These are phyloP conservation scores for Prosopis cineraria DNA, from an alignment of 306 rosid genomes.

Conservation along the genomic window DNA sequence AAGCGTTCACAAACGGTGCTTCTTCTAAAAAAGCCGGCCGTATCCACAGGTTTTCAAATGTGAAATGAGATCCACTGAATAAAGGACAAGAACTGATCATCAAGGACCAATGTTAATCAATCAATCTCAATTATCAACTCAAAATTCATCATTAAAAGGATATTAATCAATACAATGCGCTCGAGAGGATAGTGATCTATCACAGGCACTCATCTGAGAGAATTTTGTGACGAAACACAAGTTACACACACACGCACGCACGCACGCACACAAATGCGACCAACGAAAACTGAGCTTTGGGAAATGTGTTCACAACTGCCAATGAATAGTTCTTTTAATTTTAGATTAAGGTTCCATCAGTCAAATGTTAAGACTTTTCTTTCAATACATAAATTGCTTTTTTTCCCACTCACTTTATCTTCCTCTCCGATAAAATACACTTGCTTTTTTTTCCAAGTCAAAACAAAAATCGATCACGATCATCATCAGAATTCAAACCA, in stretches of 20 bases:
- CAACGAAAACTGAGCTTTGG: constrained; percentile 42
- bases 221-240: constrained; percentile 1
- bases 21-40: constrained; percentile 34
- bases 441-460: constrained; percentile 46
- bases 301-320: constrained; percentile 66
- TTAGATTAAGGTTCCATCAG: constrained; percentile 59
- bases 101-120: constrained; percentile 36
- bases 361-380: constrained; percentile 35
- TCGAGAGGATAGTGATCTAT: constrained; percentile 18
- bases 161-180: constrained; percentile 12
- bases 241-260: too few relatives aligned
- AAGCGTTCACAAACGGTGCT: constrained; percentile 38
- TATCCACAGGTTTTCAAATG: constrained; percentile 36
- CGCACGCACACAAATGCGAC: too few relatives aligned
- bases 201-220: neutral
- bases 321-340: constrained; percentile 39
- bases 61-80: constrained; percentile 34
- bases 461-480: constrained; percentile 32
- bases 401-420: too few relatives aligned
- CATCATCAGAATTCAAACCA: neutral
- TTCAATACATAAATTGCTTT: constrained; percentile 12
- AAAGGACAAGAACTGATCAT: constrained; percentile 31
- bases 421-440: neutral
- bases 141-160: neutral
- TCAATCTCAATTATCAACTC: neutral